phyloP scores from a whole-genome alignment of 768 basidiomycete genomes.

The Suillus americanus region DNA sequence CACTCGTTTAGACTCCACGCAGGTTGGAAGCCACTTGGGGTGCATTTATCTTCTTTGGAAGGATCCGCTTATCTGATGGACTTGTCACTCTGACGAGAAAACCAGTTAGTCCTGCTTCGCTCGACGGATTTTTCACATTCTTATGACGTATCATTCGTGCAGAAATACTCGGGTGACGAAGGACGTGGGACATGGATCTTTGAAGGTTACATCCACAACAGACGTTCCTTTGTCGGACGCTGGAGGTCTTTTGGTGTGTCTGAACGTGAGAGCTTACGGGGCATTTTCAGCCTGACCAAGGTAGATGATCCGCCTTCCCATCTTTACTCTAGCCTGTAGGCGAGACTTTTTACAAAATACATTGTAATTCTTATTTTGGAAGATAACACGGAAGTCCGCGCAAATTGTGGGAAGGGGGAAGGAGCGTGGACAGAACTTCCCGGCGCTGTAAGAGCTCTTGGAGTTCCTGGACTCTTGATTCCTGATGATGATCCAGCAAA shows the following conservation, averaged over 20 bases:
- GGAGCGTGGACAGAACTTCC: background rate
- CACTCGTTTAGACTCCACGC: slow-evolving; percentile 43
- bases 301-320: slow-evolving; percentile 21
- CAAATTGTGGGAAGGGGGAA: slow-evolving; percentile 3
- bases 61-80: slow-evolving; percentile 55
- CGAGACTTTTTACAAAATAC: background rate
- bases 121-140: slow-evolving; percentile 5
- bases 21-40: slow-evolving; percentile 66
- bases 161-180: slow-evolving; percentile 43
- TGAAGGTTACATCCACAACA: slow-evolving; percentile 52
- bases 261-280: slow-evolving; percentile 38
- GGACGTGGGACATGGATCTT: slow-evolving; percentile 55
- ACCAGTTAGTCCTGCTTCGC: slow-evolving; percentile 43
- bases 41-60: slow-evolving; percentile 58
- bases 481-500: background rate
- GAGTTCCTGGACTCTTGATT: background rate
- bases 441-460: background rate
- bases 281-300: slow-evolving; percentile 61
- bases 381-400: slow-evolving; percentile 4
- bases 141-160: slow-evolving; percentile 8
- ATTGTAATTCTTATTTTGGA: slow-evolving; percentile 1
- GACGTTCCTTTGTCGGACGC: slow-evolving; percentile 50
- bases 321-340: background rate
- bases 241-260: slow-evolving; percentile 43
- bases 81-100: slow-evolving; percentile 59